Percentiles rank a stretch among this genome's conserved stretches.
These are phyloP conservation scores for Diaporthe eres DNA, from an alignment of 2,329 filamentous ascomycete species.

Conservation along the genomic window DNA sequence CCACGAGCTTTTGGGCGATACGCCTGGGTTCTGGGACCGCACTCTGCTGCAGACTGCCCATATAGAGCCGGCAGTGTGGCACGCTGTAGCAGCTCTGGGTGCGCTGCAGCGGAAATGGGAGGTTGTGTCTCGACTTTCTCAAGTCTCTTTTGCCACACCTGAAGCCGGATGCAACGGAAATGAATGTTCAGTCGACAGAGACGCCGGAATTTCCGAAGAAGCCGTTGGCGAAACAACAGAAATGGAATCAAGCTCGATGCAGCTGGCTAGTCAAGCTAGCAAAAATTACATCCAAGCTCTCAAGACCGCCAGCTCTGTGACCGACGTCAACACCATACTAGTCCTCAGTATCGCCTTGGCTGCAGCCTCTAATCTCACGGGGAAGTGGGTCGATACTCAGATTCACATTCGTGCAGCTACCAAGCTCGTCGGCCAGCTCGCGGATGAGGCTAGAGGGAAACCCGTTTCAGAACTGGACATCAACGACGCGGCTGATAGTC, in stretches of 20 bases:
- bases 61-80: slow-evolving; percentile 53
- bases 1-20: neutral
- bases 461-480: slow-evolving; percentile 38
- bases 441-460: neutral
- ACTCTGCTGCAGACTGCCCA: slow-evolving; percentile 53
- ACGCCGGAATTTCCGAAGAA: too few species aligned
- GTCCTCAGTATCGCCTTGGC: slow-evolving; percentile 52
- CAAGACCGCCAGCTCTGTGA: slow-evolving; percentile 47
- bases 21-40: slow-evolving; percentile 49
- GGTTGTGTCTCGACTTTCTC: slow-evolving; percentile 9
- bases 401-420: slow-evolving; percentile 51
- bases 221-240: too few species aligned
- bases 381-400: slow-evolving; percentile 50
- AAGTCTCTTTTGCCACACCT: neutral
- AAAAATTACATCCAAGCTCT: slow-evolving; percentile 49
- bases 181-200: neutral
- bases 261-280: slow-evolving; percentile 46
- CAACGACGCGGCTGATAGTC: slow-evolving; percentile 41
- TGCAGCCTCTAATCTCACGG: slow-evolving; percentile 51
- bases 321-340: slow-evolving; percentile 47
- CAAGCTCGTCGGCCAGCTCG: slow-evolving; percentile 44
- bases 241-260: slow-evolving; percentile 32
- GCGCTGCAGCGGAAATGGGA: slow-evolving; percentile 51
- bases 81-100: slow-evolving; percentile 52
- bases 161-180: neutral